Base-by-base conservation (phyloP, 257 asterid genomes). In the Vinca minor region DNA sequence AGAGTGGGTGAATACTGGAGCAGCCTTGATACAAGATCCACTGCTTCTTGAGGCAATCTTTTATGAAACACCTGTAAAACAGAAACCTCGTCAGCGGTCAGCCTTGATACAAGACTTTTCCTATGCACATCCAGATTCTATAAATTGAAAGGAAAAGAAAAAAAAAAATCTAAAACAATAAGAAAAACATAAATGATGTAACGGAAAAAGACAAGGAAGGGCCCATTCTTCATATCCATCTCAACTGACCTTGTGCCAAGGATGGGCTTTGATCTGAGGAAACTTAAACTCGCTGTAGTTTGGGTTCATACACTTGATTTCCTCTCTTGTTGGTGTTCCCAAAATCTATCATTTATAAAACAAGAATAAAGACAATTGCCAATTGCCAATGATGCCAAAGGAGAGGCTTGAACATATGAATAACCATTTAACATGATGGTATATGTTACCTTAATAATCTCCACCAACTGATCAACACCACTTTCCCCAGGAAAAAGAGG, bases 401-500 rank as follows among this genome's bases (percentile, higher is more conserved):
- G 18, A 65, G 13, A 41, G 15, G 18, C 31, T 3, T 11, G 0
- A 50, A 53, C 8, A 9, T 10, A 57, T 46, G 21, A 8, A 21
- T 0, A 18, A 54, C n/a, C 35, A 65, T 21, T n/a, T 13, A 38
- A 13, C 13, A 54, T 4, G 25, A 56, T 10, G 21, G 38, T 10
- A 28, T 2, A 56, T 1, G 23, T 5, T 64, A 87, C 97, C 95
- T 90, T 90, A 57, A 90, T 90, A 41, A 90, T 84, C 76, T 90
- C 96, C 25, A 90, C 97, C 42, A 90, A 81, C 76, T 90, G 97
- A 71, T 85, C 96, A 31, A 90, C 89, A 53, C 97, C 85, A 72
- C 93, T 90, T 76, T 90, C 96, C 41, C 97, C 97, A 0, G 97
- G 96, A 81, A 90, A 90, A 45, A 90, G 86, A 72, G 96, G 96